Evolutionary conservation across 768 basidiomycete genomes (phyloP).

Genomic region (Boletus rubescentipes): DNA sequence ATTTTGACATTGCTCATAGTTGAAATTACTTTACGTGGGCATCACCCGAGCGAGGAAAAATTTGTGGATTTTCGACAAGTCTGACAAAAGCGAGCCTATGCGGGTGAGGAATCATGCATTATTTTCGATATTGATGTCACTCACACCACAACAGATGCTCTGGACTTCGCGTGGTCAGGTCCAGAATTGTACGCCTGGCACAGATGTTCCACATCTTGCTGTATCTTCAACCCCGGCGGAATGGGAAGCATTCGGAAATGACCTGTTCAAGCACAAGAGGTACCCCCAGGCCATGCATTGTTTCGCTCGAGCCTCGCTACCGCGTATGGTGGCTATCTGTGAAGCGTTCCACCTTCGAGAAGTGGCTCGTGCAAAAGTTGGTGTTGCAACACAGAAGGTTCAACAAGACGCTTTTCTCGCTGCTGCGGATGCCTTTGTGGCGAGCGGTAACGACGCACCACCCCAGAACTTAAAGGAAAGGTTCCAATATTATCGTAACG

Average conservation of each 20-base stretch:
- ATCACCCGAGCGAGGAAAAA: constrained; percentile 69
- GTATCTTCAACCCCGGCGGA: constrained; percentile 50
- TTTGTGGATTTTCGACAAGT: constrained; percentile 68
- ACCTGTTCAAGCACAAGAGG: constrained; percentile 38
- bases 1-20: constrained; percentile 33
- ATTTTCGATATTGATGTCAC: neutral
- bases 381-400: constrained; percentile 23
- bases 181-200: constrained; percentile 47
- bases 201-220: constrained; percentile 53
- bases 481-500: constrained; percentile 39
- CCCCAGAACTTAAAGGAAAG: constrained; percentile 21
- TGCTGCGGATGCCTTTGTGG: constrained; percentile 52
- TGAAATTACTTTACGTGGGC: constrained; percentile 70
- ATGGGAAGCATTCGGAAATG: constrained; percentile 42
- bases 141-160: constrained; percentile 38
- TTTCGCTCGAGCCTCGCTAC: constrained; percentile 46
- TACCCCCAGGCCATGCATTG: constrained; percentile 57
- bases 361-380: constrained; percentile 39
- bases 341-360: constrained; percentile 56
- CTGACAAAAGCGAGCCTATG: constrained; percentile 56
- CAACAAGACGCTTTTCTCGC: constrained; percentile 38
- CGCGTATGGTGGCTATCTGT: constrained; percentile 45
- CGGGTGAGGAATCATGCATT: constrained; percentile 34
- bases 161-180: constrained; percentile 50
- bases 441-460: constrained; percentile 36